These are phyloP conservation scores for Hydrangea macrophylla DNA, from an alignment of 148 eudicot species.

Conservation along the genomic window DNA sequence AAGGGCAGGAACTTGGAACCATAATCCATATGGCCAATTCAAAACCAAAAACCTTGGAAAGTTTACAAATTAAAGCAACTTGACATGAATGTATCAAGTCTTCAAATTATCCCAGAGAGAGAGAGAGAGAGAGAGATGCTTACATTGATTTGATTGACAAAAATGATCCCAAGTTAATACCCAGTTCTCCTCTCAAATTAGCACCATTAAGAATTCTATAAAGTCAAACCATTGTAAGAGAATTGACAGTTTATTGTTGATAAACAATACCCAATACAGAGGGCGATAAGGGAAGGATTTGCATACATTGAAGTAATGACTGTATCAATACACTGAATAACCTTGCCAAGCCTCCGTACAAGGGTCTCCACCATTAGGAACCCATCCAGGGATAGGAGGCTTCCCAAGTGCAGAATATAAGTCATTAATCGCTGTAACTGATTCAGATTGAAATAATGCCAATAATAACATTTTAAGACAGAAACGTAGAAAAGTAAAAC, in stretches of 20 bases:
- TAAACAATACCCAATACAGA: constrained; percentile 3
- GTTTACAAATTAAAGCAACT: not conserved
- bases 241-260: constrained; percentile 7
- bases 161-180: constrained; percentile 70
- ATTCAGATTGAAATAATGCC: constrained; percentile 18
- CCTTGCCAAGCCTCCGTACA: constrained; percentile 89
- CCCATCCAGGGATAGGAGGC: constrained; percentile 85
- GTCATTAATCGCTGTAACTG: constrained; percentile 82
- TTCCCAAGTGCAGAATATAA: constrained; percentile 72
- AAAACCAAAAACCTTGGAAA: not conserved
- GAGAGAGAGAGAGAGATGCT: constrained; percentile 21
- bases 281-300: constrained; percentile 5
- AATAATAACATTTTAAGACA: constrained; percentile 3
- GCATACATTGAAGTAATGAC: constrained; percentile 66
- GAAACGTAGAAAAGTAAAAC: constrained; percentile 1
- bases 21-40: not conserved
- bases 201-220: constrained; percentile 59
- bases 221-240: constrained; percentile 10
- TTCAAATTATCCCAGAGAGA: constrained; percentile 2
- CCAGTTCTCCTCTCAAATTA: constrained; percentile 75
- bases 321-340: constrained; percentile 49
- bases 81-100: not conserved
- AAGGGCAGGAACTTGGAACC: not conserved
- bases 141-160: constrained; percentile 63
- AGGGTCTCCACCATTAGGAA: constrained; percentile 76